These are phyloP conservation scores for Monosporozyma aquatica DNA, from an alignment of 805 yeast genomes.

Conservation along the genomic window DNA sequence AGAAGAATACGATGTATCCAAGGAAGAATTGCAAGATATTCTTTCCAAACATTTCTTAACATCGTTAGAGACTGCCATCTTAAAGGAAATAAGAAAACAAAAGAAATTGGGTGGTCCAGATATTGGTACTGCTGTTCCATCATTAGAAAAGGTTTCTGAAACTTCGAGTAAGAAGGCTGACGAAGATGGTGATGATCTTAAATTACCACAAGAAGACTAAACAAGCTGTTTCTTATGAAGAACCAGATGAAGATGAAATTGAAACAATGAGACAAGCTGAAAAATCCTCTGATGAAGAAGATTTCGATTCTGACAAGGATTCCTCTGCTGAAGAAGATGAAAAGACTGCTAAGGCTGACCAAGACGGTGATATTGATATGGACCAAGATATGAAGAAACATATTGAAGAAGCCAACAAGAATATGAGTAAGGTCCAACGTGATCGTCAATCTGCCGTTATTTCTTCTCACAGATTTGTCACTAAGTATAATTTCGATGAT, in stretches of 20 bases:
- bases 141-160: constrained; percentile 36
- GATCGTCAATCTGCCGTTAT: constrained; percentile 82
- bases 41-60: constrained; percentile 57
- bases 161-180: constrained; percentile 28
- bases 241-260: constrained; percentile 89
- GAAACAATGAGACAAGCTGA: constrained; percentile 83
- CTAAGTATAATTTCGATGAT: constrained; percentile 85
- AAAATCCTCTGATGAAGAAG: constrained; percentile 65
- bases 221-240: constrained; percentile 88
- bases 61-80: constrained; percentile 61
- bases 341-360: constrained; percentile 25
- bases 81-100: constrained; percentile 77
- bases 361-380: constrained; percentile 33
- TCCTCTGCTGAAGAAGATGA: constrained; percentile 35
- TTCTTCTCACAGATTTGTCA: constrained; percentile 60
- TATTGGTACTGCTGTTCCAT: constrained; percentile 64
- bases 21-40: constrained; percentile 65
- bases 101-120: constrained; percentile 49
- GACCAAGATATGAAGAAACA: constrained; percentile 18
- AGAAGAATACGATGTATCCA: constrained; percentile 80
- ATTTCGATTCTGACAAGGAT: constrained; percentile 34
- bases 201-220: constrained; percentile 54
- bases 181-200: constrained; percentile 46
- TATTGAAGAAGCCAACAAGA: constrained; percentile 20
- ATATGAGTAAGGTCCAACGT: constrained; percentile 53